Base-by-base conservation (phyloP, 1,284 basidiomycete species). In the Pseudozyma thailandica region DNA sequence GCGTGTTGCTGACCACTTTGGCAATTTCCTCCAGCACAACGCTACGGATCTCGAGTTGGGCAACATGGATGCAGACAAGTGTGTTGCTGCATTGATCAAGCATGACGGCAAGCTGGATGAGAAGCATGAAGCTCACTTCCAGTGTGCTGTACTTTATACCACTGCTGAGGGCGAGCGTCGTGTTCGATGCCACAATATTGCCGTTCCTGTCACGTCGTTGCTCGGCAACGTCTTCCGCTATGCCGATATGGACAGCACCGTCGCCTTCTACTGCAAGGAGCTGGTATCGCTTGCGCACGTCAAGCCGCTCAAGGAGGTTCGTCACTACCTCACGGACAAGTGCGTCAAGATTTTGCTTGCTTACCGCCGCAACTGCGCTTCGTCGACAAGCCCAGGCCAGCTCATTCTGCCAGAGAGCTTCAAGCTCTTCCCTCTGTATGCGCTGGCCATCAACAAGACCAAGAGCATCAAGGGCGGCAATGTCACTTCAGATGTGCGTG, bases 391-490 rank as follows among this genome's bases (percentile, higher is more conserved):
- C 20, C 86, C 88, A 0, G 91, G 92, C 6, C 95, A 97, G 86
- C 85, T 98, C 56, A 92, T 99, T 71, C 88, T 98, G 30, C 96
- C 96, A 1, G 96, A 98, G 84, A 90, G 90, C 1, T 95, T 94
- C 87, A 91, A 92, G 82, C 87, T 91, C 2, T 86, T 98, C 51
- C 93, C 94, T 0, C 86, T 94, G 16, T 95, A 91, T 80, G 88
- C 89, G 1, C 86, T 98, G 6, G 90, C 90, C 6, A 88, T 98
- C 63, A 88, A 91, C 64, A 99, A 99, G 85, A 89, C 88, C 61
- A 96, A 97, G 83, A 89, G 93, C 25, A 84, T 98, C 42, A 96
- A 98, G 89, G 59, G 89, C 43, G 89, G 91, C 46, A 90, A 89
- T 78, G 94, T 98, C 43, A 90, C 92, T 5, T 91, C 94, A 15